Evolutionary conservation across 2,329 filamentous ascomycete genomes (phyloP).

Genomic region (Claviceps quebecensis): DNA sequence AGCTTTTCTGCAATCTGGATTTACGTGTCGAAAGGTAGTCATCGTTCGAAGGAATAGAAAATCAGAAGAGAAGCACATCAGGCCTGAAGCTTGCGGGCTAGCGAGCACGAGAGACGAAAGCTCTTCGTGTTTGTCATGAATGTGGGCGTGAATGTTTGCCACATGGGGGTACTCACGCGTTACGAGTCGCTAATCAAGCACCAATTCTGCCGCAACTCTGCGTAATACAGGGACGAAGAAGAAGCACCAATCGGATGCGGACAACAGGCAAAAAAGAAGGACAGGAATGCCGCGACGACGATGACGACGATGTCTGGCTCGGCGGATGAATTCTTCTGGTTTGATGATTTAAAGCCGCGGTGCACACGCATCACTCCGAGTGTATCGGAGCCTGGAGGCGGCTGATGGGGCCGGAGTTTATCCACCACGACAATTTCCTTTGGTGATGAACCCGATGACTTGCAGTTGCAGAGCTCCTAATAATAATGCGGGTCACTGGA

Average conservation of each 20-base stretch:
- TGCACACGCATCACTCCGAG: neutral
- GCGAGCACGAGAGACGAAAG: neutral
- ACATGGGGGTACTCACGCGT: neutral
- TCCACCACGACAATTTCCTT: neutral
- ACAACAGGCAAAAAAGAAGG: neutral
- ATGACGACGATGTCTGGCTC: neutral
- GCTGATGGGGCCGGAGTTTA: constrained; percentile 5
- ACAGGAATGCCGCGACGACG: neutral
- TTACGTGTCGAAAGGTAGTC: neutral
- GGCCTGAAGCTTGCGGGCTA: neutral
- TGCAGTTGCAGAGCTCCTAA: too few species aligned
- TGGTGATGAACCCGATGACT: too few species aligned
- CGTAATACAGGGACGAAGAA: neutral
- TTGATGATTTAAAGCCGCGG: neutral
- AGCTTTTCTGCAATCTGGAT: neutral
- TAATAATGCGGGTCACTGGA: neutral
- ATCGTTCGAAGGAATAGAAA: neutral
- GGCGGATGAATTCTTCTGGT: neutral
- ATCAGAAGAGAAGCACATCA: neutral
- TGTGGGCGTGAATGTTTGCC: neutral
- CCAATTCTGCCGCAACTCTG: neutral
- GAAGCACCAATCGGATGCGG: neutral
- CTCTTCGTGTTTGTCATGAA: neutral
- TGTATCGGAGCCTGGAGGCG: neutral
- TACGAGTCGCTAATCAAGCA: neutral